These are phyloP conservation scores for Yarrowia divulgata DNA, from an alignment of 805 yeast species.

Conservation along the genomic window DNA sequence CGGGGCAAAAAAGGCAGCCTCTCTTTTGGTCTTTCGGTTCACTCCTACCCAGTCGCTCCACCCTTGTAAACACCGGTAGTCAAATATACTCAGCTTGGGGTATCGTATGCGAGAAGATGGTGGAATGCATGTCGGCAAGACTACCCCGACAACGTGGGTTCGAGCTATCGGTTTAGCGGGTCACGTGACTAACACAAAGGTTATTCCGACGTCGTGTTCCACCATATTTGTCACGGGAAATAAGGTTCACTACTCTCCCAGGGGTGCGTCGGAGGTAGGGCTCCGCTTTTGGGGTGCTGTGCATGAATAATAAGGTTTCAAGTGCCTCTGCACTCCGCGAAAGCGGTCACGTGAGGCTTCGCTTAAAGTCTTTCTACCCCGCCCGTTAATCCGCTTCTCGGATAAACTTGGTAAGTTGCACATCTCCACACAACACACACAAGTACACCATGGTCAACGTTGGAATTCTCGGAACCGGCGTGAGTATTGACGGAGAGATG, in stretches of 20 bases:
- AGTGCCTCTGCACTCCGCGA: background rate
- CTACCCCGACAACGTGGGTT: background rate
- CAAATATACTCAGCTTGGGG: constrained; percentile 10
- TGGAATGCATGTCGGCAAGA: constrained; percentile 20
- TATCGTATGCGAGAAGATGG: constrained; percentile 20
- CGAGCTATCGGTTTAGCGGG: background rate
- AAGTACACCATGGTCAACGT: constrained; percentile 42
- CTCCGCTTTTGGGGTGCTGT: background rate
- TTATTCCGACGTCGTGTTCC: too few relatives aligned
- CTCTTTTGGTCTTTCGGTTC: background rate
- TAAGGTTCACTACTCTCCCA: background rate
- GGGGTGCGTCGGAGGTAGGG: background rate
- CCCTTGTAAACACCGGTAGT: constrained; percentile 17
- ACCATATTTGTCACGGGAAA: too few relatives aligned
- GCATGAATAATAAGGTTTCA: background rate
- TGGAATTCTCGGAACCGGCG: constrained; percentile 49
- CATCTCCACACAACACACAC: background rate
- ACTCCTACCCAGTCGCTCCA: too few relatives aligned
- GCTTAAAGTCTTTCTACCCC: background rate
- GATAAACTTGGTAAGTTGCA: constrained; percentile 13
- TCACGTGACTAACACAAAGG: background rate
- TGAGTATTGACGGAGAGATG: constrained; percentile 32
- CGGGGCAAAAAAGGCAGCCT: too few relatives aligned
- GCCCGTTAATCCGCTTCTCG: constrained; percentile 32
- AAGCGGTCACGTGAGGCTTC: constrained; percentile 1